These are phyloP conservation scores for Volvox africanus DNA, from an alignment of 139 green algal species.

Conservation along the genomic window DNA sequence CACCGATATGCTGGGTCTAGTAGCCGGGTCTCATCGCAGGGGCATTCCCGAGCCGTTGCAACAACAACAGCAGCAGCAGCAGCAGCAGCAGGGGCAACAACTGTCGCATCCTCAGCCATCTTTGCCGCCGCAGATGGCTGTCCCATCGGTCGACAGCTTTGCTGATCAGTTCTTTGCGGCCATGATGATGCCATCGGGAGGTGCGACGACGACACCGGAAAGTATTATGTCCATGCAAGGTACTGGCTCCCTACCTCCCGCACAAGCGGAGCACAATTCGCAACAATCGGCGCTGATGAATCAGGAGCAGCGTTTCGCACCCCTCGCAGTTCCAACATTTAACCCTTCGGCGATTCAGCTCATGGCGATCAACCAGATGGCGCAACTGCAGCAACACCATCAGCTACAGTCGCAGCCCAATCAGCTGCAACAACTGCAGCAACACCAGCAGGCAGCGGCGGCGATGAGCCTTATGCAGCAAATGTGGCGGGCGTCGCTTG, in stretches of 20 bases:
- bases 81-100: neutral
- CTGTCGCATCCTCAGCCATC: neutral
- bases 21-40: neutral
- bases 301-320: neutral
- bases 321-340: neutral
- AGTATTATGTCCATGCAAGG: no score
- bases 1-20: neutral
- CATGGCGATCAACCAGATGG: neutral
- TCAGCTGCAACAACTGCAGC: constrained; percentile 2
- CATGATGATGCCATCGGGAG: no score
- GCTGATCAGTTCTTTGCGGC: no score
- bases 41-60: neutral
- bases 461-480: neutral
- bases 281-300: no score
- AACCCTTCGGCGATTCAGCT: neutral
- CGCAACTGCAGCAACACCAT: neutral
- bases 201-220: no score
- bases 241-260: no score
- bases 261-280: no score
- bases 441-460: neutral
- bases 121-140: no score
- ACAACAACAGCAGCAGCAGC: constrained; percentile 6
- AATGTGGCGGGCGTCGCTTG: constrained; percentile 25
- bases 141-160: no score
- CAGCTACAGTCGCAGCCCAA: neutral